Evolutionary conservation across 441 rosid genomes (phyloP).

Genomic region (Erysimum pusillum): DNA sequence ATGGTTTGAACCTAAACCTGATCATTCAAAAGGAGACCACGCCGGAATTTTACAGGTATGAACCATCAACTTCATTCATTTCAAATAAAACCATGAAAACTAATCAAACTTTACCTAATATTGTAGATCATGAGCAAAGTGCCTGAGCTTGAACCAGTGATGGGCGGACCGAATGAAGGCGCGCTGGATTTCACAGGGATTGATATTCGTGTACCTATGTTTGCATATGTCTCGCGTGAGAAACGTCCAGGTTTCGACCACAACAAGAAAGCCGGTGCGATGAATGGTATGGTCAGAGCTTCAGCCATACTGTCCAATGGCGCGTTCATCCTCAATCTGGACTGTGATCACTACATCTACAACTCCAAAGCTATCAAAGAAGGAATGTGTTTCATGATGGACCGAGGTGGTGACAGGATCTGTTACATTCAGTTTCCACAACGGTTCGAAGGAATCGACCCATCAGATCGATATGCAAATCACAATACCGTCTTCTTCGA

Average conservation of each 20-base stretch:
- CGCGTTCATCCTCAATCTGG: slow-evolving; percentile 84
- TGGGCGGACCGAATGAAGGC: slow-evolving; percentile 69
- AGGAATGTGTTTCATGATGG: slow-evolving; percentile 98
- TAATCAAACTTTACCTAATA: slow-evolving; percentile 17
- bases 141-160: slow-evolving; percentile 74
- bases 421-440: slow-evolving; percentile 95
- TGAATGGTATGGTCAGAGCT: slow-evolving; percentile 94
- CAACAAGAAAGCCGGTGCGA: slow-evolving; percentile 96
- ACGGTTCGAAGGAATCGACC: slow-evolving; percentile 93
- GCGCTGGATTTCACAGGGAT: slow-evolving; percentile 75
- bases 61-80: slow-evolving; percentile 1
- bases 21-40: slow-evolving; percentile 87
- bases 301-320: slow-evolving; percentile 89
- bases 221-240: slow-evolving; percentile 84
- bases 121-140: slow-evolving; percentile 81
- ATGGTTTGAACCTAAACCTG: slow-evolving; percentile 67
- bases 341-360: slow-evolving; percentile 89
- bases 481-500: slow-evolving; percentile 94
- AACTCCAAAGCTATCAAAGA: slow-evolving; percentile 79
- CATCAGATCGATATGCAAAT: slow-evolving; percentile 92
- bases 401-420: slow-evolving; percentile 86
- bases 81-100: slow-evolving; percentile 6
- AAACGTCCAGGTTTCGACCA: slow-evolving; percentile 90
- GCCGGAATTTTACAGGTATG: slow-evolving; percentile 85
- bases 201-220: slow-evolving; percentile 84